Percentiles rank a stretch among this genome's conserved stretches.
Evolutionary conservation across 75 land plant species (phyloP).

Genomic region (Sequoiadendron giganteum): DNA sequence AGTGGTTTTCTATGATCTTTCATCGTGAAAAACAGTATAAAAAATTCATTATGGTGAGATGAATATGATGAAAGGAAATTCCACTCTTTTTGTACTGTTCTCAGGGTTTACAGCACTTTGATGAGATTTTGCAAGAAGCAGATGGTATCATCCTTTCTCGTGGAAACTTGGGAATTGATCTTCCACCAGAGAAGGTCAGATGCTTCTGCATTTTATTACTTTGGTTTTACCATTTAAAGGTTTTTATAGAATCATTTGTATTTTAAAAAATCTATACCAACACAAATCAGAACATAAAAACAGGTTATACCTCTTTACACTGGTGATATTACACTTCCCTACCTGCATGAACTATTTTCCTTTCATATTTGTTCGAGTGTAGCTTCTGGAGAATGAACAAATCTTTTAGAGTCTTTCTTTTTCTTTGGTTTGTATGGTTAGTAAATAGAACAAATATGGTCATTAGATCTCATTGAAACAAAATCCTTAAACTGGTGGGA

Average conservation of each 20-base stretch:
- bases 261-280: neutral
- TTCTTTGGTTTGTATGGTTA: neutral
- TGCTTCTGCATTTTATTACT: neutral
- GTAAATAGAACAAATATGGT: neutral
- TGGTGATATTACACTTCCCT: neutral
- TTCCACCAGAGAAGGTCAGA: constrained; percentile 88
- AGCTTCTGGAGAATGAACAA: neutral
- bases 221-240: neutral
- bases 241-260: neutral
- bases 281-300: neutral
- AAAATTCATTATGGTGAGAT: neutral
- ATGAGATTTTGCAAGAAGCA: constrained; percentile 95
- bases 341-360: neutral
- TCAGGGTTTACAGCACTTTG: constrained; percentile 92
- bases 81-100: neutral
- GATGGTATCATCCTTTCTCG: constrained; percentile 94
- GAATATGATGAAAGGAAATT: neutral
- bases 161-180: constrained; percentile 94
- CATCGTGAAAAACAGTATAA: neutral
- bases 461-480: neutral
- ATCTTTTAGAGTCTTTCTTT: neutral
- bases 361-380: neutral
- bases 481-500: neutral
- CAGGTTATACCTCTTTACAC: neutral
- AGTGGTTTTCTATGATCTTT: neutral